phyloP scores from a whole-genome alignment of 495 filamentous ascomycete species.

The Aspergillus sclerotiicarbonarius region DNA sequence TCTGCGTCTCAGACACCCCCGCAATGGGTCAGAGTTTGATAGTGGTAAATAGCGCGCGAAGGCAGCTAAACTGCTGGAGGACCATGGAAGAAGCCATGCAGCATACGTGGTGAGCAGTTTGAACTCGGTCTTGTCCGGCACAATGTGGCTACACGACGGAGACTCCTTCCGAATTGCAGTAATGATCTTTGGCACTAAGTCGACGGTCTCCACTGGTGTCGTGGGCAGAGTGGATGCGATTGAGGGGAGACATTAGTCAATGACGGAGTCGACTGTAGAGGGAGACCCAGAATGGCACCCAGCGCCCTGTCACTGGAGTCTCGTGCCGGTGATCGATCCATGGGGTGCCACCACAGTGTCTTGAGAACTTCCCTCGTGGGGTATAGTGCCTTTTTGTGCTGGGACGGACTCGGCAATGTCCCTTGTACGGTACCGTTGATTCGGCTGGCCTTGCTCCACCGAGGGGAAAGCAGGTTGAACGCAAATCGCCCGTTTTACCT shows the following conservation, averaged over 20 bases:
- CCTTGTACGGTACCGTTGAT: constrained; percentile 1
- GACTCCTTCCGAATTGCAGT: constrained; percentile 5
- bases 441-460: neutral
- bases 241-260: constrained; percentile 4
- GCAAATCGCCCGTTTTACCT: neutral
- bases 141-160: neutral
- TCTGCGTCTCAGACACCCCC: neutral
- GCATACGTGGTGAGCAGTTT: neutral
- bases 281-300: constrained; percentile 2
- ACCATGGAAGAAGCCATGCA: neutral
- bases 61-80: neutral
- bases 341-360: neutral
- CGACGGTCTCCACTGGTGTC: constrained; percentile 5
- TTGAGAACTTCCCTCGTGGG: constrained; percentile 11
- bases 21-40: constrained; percentile 12
- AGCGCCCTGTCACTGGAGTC: constrained; percentile 4
- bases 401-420: constrained; percentile 1
- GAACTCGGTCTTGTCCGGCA: constrained; percentile 11
- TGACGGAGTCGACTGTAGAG: neutral
- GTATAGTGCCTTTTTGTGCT: constrained; percentile 6
- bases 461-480: neutral
- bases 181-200: constrained; percentile 12
- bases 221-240: neutral
- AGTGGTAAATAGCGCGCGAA: constrained; percentile 12
- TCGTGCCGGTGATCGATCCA: constrained; percentile 3